Conservation (phyloP, 75 land plant species). For the Azolla pinnata region DNA sequence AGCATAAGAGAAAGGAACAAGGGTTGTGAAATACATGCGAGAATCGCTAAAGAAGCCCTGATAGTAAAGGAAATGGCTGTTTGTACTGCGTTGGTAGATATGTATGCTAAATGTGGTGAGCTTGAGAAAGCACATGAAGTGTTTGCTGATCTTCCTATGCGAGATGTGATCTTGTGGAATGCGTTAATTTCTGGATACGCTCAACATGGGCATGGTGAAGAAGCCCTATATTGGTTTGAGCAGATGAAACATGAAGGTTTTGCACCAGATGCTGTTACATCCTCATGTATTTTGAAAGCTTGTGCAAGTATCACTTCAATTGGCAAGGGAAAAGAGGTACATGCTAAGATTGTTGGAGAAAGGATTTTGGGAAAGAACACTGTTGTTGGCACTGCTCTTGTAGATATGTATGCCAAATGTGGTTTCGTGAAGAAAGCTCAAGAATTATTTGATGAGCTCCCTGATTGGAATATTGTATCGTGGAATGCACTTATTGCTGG, state of each 20-base stretch:
- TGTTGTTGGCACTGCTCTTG: slow-evolving; percentile 4
- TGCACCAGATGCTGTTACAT: slow-evolving; percentile 22
- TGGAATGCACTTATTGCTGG: slow-evolving; percentile 10
- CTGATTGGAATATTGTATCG: background rate
- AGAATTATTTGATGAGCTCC: slow-evolving; percentile 5
- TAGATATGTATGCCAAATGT: slow-evolving; percentile 18
- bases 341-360: background rate
- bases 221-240: slow-evolving; percentile 19
- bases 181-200: slow-evolving; percentile 36
- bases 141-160: slow-evolving; percentile 14
- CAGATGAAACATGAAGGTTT: slow-evolving; percentile 21
- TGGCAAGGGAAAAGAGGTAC: slow-evolving; percentile 16
- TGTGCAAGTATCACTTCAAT: slow-evolving; percentile 35
- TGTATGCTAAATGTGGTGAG: slow-evolving; percentile 35
- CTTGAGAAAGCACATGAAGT: slow-evolving; percentile 15
- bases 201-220: slow-evolving; percentile 28
- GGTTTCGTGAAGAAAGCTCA: slow-evolving; percentile 4
- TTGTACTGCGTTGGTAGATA: background rate
- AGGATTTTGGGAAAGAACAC: background rate
- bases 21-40: slow-evolving; percentile 3
- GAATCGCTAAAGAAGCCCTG: background rate
- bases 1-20: background rate
- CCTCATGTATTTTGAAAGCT: slow-evolving; percentile 25
- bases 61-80: background rate
- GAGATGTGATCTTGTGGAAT: slow-evolving; percentile 28